Base-by-base conservation (phyloP, 352 stramenopile genomes). In the Phytophthora melonis region DNA sequence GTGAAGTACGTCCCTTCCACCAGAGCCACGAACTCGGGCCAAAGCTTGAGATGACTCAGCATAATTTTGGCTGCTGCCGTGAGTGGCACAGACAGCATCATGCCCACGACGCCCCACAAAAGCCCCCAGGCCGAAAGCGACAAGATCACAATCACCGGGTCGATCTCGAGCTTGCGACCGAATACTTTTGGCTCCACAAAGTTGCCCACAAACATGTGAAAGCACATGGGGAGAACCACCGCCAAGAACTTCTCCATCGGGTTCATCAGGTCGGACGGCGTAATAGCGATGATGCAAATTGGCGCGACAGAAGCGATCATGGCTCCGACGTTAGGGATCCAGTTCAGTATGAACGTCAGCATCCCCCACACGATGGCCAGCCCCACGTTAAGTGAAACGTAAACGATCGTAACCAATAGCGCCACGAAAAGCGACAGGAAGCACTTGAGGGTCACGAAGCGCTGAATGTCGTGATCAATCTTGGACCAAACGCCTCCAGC, bases 141-240 rank as follows among this genome's bases (percentile, higher is more conserved):
- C 34, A 97, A 69, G 43, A 97, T 95, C 45, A 97, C 90, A 36
- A 97, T 89, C 30, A 95, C 90, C 0, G 90, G 90, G 52, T 93
- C 89, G 63, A 97, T 95, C 70, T 97, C 90, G 11, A 97, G 84
- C 65, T 93, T 93, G 32, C 81, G 81, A n/a, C 90, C 90, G 67
- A 97, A 94, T 13, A 97, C 89, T 60, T 94, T 94, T 18, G 90
- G 90, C 66, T 97, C 90, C 54, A 97, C 91, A 56, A 97, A 97
- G 70, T 95, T 97, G 39, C 90, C 90, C 16, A 95, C 88, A 67
- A 97, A 95, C 84, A 93, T 93, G 82, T 97, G 90, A 70, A 97
- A 95, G 64, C 83, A 93, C 87, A 94, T 95, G 8, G 90, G 90
- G 60, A 97, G 69, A 32, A 84, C 70, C 72, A 97, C 93, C 7